Evolutionary conservation across 164 flowering plant species (phyloP).

Genomic region (Nymphaea thermarum): DNA sequence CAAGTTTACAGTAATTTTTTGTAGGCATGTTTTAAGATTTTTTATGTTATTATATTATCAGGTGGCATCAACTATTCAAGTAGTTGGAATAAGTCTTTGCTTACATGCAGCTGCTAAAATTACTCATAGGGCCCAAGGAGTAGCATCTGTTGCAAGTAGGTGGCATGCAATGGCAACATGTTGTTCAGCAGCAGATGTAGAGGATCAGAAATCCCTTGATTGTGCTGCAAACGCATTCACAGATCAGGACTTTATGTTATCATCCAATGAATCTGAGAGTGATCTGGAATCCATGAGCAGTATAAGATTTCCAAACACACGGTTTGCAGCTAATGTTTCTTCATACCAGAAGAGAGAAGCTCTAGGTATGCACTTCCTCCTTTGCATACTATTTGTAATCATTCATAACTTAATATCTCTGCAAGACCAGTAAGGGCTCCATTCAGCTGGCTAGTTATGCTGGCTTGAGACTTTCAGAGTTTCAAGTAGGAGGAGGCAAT

Average conservation of each 20-base stretch:
- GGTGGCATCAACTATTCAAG: constrained; percentile 63
- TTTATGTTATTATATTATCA: constrained; percentile 12
- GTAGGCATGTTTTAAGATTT: neutral
- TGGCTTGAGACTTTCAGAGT: too few species aligned
- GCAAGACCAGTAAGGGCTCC: too few species aligned
- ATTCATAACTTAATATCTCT: too few species aligned
- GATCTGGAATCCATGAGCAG: constrained; percentile 69
- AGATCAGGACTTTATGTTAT: constrained; percentile 10
- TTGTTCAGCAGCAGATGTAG: constrained; percentile 24
- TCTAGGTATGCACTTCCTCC: constrained; percentile 38
- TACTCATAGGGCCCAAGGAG: constrained; percentile 74
- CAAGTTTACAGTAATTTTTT: too few species aligned
- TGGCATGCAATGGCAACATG: constrained; percentile 83
- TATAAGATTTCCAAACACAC: constrained; percentile 25
- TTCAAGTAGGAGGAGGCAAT: too few species aligned
- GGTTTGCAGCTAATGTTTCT: constrained; percentile 44
- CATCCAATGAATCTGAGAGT: constrained; percentile 45
- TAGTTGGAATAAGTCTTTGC: constrained; percentile 62
- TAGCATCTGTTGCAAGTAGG: constrained; percentile 62
- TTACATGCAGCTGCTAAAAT: constrained; percentile 78
- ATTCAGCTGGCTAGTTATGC: too few species aligned
- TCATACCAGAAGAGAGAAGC: constrained; percentile 75
- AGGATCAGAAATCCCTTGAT: constrained; percentile 27
- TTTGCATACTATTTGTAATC: too few species aligned
- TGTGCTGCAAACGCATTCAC: constrained; percentile 33